Conservation (phyloP, 352 stramenopile genomes). For the Stephanocyclus meneghinianus region DNA sequence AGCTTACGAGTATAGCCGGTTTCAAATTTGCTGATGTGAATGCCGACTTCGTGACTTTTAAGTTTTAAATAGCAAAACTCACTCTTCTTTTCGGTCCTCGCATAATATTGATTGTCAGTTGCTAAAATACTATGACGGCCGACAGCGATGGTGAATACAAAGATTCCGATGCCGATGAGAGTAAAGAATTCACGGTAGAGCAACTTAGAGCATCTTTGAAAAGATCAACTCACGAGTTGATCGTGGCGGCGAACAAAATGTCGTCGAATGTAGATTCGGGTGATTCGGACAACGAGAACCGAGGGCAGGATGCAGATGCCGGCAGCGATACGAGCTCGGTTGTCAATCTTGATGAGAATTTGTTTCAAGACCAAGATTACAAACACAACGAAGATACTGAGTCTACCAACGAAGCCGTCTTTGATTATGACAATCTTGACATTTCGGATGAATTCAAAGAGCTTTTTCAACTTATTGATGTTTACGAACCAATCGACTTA, state of each 20-base stretch:
- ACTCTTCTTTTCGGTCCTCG: not conserved
- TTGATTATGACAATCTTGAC: constrained; percentile 19
- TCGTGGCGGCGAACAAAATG: not conserved
- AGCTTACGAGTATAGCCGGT: too few relatives aligned
- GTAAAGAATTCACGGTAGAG: constrained; percentile 2
- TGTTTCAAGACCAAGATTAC: not conserved
- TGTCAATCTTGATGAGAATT: not conserved
- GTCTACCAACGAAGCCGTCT: not conserved
- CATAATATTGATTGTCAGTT: not conserved
- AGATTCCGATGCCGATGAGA: not conserved
- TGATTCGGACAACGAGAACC: not conserved
- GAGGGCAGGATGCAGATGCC: not conserved
- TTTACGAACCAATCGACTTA: constrained; percentile 93
- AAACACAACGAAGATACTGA: not conserved
- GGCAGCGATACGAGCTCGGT: not conserved
- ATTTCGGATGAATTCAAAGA: constrained; percentile 48
- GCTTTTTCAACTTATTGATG: constrained; percentile 91
- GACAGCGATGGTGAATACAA: not conserved
- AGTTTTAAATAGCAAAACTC: not conserved
- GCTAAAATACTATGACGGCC: not conserved
- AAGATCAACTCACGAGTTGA: constrained; percentile 5
- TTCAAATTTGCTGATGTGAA: too few relatives aligned
- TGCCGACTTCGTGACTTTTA: not conserved
- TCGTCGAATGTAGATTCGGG: not conserved
- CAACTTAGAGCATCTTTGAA: constrained; percentile 13